Base-by-base conservation (phyloP, 805 yeast genomes). In the Suhomyces faveliae region DNA sequence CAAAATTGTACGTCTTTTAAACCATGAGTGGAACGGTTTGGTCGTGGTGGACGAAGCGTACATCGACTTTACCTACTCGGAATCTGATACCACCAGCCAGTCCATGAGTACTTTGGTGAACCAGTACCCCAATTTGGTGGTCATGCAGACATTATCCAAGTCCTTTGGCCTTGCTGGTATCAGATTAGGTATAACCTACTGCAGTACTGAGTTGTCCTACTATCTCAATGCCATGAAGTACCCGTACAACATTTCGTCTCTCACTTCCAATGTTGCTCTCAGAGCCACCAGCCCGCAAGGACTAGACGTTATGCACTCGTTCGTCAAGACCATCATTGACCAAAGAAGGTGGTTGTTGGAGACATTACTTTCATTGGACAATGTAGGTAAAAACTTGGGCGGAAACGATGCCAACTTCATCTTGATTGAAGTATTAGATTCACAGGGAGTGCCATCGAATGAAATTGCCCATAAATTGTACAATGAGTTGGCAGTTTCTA, bases 111-210 rank as follows among this genome's bases (percentile, higher is more conserved):
- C 95, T 0, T 71, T 87, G 52, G 98, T 90, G 2, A 89, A 83
- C 64, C 77, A 84, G 58, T 82, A 84, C 66, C 91, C 91, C 22
- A 88, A 90, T 60, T 70, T 94, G 45, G 90, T 87, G 13, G 96
- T 89, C 10, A 71, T 91, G 64, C 99, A 94, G 67, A 94, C 99
- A 0, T 68, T 94, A 35, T 90, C 97, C 15, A 94, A 94, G 63
- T 85, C 98, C 0, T 94, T 94, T 69, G 99, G 99, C 15, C 78
- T 94, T 46, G 99, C 99, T 3, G 98, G 97, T 40, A 85, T 91
- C 43, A 79, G 99, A 58, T 67, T 92, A 38, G 99, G 99, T 21
- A 73, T 90, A 51, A 84, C 96, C 1, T 92, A 64, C 60, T 77
- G 91, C 3, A 71, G 78, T 13, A 69, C 73, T 11, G 79, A 78